phyloP scores from a whole-genome alignment of 176 grass and related monocot species.

The Elymus sibiricus region DNA sequence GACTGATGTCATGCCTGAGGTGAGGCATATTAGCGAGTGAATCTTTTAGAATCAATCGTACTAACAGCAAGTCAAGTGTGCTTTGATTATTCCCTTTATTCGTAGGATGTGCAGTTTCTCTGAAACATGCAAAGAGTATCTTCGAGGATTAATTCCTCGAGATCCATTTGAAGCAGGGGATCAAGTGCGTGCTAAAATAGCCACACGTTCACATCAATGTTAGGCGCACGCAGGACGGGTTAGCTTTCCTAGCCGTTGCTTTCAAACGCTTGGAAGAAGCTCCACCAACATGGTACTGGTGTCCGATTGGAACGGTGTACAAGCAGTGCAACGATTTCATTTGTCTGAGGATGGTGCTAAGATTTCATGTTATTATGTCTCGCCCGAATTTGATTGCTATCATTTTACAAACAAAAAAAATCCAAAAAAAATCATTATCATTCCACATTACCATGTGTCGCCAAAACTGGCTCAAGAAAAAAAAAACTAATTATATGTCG shows the following conservation, averaged over 20 bases:
- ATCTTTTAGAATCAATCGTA: not conserved
- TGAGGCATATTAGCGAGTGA: not conserved
- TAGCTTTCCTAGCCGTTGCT: not conserved
- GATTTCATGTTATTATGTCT: too few species aligned
- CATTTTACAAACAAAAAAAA: too few species aligned
- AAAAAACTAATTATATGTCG: too few species aligned
- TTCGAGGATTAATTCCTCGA: not conserved
- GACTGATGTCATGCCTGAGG: slow-evolving; percentile 25
- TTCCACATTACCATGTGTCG: too few species aligned
- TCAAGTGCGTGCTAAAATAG: slow-evolving; percentile 22
- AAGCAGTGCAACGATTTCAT: too few species aligned
- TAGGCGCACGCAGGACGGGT: not conserved
- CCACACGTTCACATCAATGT: not conserved
- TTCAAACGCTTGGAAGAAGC: not conserved
- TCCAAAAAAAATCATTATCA: too few species aligned
- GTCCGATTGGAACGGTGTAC: not conserved
- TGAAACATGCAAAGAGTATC: not conserved
- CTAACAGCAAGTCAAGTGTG: not conserved
- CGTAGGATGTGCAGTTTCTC: not conserved
- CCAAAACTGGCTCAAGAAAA: too few species aligned
- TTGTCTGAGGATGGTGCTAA: too few species aligned
- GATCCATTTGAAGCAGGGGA: not conserved
- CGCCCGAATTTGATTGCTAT: too few species aligned
- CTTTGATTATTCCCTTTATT: not conserved
- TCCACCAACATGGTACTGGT: not conserved